A percentile compares a stretch with the other conserved stretches of the same genome.
Evolutionary conservation across 495 filamentous ascomycete species (phyloP).

Genomic region (Xylaria venustula): DNA sequence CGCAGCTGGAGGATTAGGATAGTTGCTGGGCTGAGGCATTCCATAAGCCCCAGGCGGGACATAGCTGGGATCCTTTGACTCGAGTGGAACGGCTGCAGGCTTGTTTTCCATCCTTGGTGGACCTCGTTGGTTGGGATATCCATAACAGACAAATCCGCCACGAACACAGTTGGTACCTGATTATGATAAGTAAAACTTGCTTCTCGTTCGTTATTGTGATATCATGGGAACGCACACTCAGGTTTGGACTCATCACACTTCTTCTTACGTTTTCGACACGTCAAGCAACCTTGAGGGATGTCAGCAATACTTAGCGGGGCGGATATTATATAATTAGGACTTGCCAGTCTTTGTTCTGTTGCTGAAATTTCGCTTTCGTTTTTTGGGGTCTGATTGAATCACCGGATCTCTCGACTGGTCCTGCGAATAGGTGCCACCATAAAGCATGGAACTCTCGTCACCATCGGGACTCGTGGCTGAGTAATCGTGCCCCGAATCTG

Average conservation of each 20-base stretch:
- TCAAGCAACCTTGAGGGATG: slow-evolving; percentile 66
- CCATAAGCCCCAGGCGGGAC: slow-evolving; percentile 60
- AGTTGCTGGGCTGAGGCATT: slow-evolving; percentile 49
- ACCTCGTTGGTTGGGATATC: slow-evolving; percentile 75
- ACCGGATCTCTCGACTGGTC: slow-evolving; percentile 48
- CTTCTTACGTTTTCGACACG: slow-evolving; percentile 92
- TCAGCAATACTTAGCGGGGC: slow-evolving; percentile 16
- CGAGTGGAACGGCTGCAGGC: slow-evolving; percentile 69
- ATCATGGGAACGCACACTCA: slow-evolving; percentile 62
- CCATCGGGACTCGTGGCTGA: slow-evolving; percentile 48
- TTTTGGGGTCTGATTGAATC: slow-evolving; percentile 70
- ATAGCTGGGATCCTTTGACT: slow-evolving; percentile 73
- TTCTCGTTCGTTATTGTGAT: background rate
- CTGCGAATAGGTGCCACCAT: slow-evolving; percentile 41
- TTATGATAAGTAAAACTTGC: slow-evolving; percentile 17
- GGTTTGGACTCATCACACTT: slow-evolving; percentile 97
- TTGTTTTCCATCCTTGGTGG: slow-evolving; percentile 65
- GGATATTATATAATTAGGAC: slow-evolving; percentile 2
- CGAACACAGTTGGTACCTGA: slow-evolving; percentile 89
- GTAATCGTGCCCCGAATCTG: slow-evolving; percentile 41
- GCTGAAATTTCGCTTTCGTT: slow-evolving; percentile 85
- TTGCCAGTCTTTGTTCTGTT: slow-evolving; percentile 89
- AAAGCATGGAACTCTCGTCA: slow-evolving; percentile 42
- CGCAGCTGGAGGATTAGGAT: slow-evolving; percentile 31
- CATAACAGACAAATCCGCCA: slow-evolving; percentile 89